Conservation (phyloP, 805 yeast genomes). For the Lipomyces lipofer region DNA sequence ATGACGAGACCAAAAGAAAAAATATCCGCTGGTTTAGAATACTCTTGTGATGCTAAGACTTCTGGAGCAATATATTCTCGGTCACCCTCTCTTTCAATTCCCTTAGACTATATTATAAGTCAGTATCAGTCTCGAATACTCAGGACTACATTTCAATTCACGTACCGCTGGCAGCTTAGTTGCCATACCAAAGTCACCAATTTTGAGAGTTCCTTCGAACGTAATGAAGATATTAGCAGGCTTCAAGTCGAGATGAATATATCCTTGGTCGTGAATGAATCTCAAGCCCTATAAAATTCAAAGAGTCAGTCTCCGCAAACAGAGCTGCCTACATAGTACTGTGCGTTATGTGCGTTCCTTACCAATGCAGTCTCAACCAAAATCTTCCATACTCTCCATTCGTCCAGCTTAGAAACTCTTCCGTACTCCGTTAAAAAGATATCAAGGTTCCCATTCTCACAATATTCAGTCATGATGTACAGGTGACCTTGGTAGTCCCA, state of each 20-base stretch:
- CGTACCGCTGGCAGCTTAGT: slow-evolving; percentile 62
- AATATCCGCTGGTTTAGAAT: slow-evolving; percentile 90
- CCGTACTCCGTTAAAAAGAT: slow-evolving; percentile 77
- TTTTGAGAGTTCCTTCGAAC: slow-evolving; percentile 89
- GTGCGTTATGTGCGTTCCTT: not conserved
- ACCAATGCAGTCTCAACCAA: slow-evolving; percentile 69
- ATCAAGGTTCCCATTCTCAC: slow-evolving; percentile 90
- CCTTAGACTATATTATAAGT: slow-evolving; percentile 32
- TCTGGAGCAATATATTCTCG: slow-evolving; percentile 98
- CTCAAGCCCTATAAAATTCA: slow-evolving; percentile 60
- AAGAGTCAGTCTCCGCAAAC: not conserved
- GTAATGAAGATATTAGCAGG: slow-evolving; percentile 95
- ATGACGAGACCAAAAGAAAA: slow-evolving; percentile 92
- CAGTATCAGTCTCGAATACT: not conserved
- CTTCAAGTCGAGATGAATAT: slow-evolving; percentile 85
- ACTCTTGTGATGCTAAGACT: slow-evolving; percentile 74
- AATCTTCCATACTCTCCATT: slow-evolving; percentile 97
- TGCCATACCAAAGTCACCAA: slow-evolving; percentile 97
- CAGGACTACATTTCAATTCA: slow-evolving; percentile 39
- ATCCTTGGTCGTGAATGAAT: slow-evolving; percentile 73
- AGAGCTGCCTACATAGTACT: not conserved
- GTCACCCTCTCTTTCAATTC: slow-evolving; percentile 93
- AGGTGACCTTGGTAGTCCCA: slow-evolving; percentile 76
- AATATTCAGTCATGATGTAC: slow-evolving; percentile 91
- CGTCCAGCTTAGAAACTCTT: slow-evolving; percentile 76